Evolutionary conservation across 345 rosid genomes (phyloP).

Genomic region (Physaria fendleri): DNA sequence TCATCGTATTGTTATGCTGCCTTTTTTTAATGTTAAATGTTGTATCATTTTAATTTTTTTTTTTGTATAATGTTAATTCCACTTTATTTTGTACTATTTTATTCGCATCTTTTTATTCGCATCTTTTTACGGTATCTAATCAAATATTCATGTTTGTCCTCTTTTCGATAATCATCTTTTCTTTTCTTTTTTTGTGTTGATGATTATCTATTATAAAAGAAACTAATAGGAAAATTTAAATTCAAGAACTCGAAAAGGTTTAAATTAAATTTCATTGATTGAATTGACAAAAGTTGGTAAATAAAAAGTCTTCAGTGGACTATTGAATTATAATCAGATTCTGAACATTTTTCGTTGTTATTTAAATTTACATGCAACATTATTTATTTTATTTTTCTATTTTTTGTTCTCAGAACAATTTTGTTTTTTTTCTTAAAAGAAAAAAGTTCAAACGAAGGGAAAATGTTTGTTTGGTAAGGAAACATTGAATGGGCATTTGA

Average conservation of each 20-base stretch:
- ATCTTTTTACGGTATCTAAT: not conserved
- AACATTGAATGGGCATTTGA: conserved; percentile 31
- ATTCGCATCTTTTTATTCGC: conserved; percentile 20
- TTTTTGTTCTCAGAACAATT: not conserved
- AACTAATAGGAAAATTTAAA: not conserved
- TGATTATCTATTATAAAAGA: not conserved
- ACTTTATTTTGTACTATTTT: not conserved
- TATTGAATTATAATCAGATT: conserved; percentile 11
- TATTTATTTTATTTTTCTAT: not conserved
- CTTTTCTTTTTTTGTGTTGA: not conserved
- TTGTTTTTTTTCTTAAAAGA: not conserved
- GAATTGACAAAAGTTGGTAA: conserved; percentile 3
- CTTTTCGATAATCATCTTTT: too few species aligned
- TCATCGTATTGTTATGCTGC: conserved; percentile 14
- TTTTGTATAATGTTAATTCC: conserved; percentile 11
- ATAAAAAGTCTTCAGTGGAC: not conserved
- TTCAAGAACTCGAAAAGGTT: not conserved
- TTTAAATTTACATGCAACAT: conserved; percentile 6
- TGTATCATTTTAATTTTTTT: conserved; percentile 9
- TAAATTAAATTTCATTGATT: not conserved
- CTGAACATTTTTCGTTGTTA: conserved; percentile 13
- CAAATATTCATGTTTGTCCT: conserved; percentile 1
- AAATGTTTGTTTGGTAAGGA: conserved; percentile 29
- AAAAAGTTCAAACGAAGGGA: not conserved
- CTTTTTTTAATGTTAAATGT: conserved; percentile 1